These are phyloP conservation scores for Multifurca ochricompacta DNA, from an alignment of 768 basidiomycete species.

Conservation along the genomic window DNA sequence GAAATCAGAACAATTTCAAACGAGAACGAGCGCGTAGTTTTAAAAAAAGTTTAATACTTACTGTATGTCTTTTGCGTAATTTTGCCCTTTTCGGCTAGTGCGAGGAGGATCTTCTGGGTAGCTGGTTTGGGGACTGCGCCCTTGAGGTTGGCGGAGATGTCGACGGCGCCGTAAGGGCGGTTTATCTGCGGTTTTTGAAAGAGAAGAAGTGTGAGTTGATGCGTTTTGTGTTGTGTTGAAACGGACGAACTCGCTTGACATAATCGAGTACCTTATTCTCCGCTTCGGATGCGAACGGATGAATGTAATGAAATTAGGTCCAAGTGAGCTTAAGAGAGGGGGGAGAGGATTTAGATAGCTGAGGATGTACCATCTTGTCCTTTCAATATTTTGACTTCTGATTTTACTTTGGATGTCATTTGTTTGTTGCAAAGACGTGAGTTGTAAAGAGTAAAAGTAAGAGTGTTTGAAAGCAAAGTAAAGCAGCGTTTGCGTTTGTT, in stretches of 20 bases:
- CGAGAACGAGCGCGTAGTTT: background rate
- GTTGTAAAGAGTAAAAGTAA: no score
- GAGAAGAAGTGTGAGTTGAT: no score
- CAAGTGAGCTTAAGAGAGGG: background rate
- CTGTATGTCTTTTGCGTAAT: slow-evolving; percentile 82
- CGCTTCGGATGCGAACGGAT: background rate
- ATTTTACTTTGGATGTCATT: slow-evolving; percentile 17
- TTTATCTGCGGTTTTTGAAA: slow-evolving; percentile 55
- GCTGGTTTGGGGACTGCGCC: slow-evolving; percentile 79
- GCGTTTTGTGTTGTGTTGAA: background rate
- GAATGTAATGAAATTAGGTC: no score
- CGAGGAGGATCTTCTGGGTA: slow-evolving; percentile 74
- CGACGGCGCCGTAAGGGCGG: slow-evolving; percentile 88
- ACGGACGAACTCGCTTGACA: slow-evolving; percentile 17
- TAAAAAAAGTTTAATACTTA: slow-evolving; percentile 25
- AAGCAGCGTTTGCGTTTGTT: no score
- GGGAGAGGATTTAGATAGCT: background rate
- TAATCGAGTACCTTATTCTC: slow-evolving; percentile 20
- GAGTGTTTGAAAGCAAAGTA: no score
- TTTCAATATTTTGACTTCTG: slow-evolving; percentile 19
- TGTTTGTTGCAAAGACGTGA: no score
- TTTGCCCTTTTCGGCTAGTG: slow-evolving; percentile 79
- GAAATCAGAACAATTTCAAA: background rate
- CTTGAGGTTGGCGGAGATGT: slow-evolving; percentile 86
- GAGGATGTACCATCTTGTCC: slow-evolving; percentile 17